Percentiles rank a stretch among this genome's conserved stretches.
These are phyloP conservation scores for Crithidia expoeki DNA, from an alignment of 208 protist genomes.

Conservation along the genomic window DNA sequence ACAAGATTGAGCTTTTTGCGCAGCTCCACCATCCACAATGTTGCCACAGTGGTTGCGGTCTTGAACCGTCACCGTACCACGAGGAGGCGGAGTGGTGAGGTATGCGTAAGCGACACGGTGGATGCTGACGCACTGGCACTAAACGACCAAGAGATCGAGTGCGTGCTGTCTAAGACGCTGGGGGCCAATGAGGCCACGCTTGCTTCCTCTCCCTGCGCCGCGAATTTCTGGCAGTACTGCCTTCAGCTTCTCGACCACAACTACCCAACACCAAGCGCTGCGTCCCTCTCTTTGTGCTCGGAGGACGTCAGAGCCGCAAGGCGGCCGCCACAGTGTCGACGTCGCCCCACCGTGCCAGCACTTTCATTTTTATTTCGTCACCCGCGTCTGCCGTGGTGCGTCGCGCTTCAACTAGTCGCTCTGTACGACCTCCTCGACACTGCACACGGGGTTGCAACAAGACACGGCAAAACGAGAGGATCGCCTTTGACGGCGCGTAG, in stretches of 20 bases:
- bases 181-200: conserved; percentile 3
- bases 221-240: conserved; percentile 50
- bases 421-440: conserved; percentile 14
- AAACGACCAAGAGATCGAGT: conserved; percentile 60
- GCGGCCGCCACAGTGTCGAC: background rate
- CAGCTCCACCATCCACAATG: conserved; percentile 28
- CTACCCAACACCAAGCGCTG: conserved; percentile 24
- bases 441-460: background rate
- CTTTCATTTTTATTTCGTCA: conserved; percentile 58
- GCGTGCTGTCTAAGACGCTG: conserved; percentile 54
- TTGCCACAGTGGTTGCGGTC: conserved; percentile 26
- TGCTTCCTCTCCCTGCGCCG: background rate
- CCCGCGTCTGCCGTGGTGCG: conserved; percentile 40
- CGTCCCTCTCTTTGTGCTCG: background rate
- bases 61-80: conserved; percentile 26
- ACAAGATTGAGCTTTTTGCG: conserved; percentile 48
- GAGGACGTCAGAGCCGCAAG: background rate
- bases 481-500: background rate
- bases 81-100: background rate
- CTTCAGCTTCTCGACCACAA: conserved; percentile 44
- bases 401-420: conserved; percentile 37
- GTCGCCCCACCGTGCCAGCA: conserved; percentile 34
- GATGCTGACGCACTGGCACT: conserved; percentile 15
- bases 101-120: background rate
- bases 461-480: no score